Base-by-base conservation (phyloP, 2,329 filamentous ascomycete genomes). In the Sarocladium brachiariae region DNA sequence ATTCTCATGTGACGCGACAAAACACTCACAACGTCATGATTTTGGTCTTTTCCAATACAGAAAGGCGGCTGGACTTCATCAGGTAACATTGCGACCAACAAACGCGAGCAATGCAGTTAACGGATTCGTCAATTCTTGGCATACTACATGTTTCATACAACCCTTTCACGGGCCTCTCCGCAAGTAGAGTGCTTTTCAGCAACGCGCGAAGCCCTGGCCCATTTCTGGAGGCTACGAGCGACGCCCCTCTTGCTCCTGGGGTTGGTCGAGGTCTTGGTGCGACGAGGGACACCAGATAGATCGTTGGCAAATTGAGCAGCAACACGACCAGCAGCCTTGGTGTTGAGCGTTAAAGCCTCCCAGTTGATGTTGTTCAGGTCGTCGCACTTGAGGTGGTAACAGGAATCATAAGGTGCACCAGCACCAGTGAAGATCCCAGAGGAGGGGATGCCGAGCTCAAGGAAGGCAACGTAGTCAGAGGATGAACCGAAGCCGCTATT, bases 321-420 rank as follows among this genome's bases (percentile, higher is more conserved):
- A 3, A 68, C 68, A 53, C 71, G 63, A 1, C 74, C 77, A 50
- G 79, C 78, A 5, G 64, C 62, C 54, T 60, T 62, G 30, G 61
- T 49, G 53, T 64, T 67, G 51, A 58, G 54, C 2, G 61, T 64
- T 19, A 63, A 37, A n/a, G 63, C 64, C 3, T 63, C 63, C 55
- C 60, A 61, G 57, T 66, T 61, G 51, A 68, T 60, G 56, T 69
- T 65, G 53, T 54, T 51, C 23, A 67, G 56, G 30, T 57, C 61
- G 51, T 70, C 68, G 53, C 63, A 64, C 24, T 62, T 61, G 18
- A 63, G 45, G 57, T 70, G 60, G 60, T 65, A 63, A 63, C 61
- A 59, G 16, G 24, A 25, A 50, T 68, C 65, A 8, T 52, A 51
- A 3, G 58, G 56, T 1, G 55, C 58, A 9, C 65, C 64, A 2